Evolutionary conservation across 2,329 filamentous ascomycete genomes (phyloP).

Genomic region (Fusarium sp.): DNA sequence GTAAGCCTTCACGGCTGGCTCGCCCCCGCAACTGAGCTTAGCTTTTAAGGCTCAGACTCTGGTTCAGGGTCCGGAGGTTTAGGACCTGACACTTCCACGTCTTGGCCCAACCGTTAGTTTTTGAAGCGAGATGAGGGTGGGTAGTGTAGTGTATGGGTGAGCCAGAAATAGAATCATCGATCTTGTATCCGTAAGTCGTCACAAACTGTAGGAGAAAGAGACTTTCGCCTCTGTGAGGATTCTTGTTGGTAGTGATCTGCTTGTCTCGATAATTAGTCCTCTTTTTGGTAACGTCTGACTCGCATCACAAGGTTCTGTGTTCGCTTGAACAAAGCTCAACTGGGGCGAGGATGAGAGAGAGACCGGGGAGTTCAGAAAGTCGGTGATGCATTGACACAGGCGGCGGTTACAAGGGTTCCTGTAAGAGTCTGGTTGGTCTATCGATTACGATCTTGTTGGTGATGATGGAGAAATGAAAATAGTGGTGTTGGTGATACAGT

Average conservation of each 20-base stretch:
- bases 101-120: conserved; percentile 22
- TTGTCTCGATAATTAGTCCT: background rate
- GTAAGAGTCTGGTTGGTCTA: conserved; percentile 16
- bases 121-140: conserved; percentile 36
- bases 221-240: background rate
- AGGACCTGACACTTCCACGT: background rate
- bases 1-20: conserved; percentile 29
- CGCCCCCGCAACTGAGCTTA: conserved; percentile 15
- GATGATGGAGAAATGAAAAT: conserved; percentile 7
- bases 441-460: conserved; percentile 17
- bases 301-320: background rate
- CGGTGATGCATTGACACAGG: conserved; percentile 2
- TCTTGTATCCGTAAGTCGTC: background rate
- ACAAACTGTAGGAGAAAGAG: background rate
- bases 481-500: conserved; percentile 12
- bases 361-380: background rate
- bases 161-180: conserved; percentile 31
- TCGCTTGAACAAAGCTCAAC: background rate
- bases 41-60: conserved; percentile 2
- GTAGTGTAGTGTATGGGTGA: background rate
- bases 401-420: background rate
- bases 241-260: background rate
- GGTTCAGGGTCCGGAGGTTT: conserved; percentile 9
- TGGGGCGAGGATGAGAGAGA: background rate
- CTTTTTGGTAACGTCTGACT: background rate